Evolutionary conservation across 73 alveolate genomes (phyloP).

Genomic region (Paramecium sexaurelia): DNA sequence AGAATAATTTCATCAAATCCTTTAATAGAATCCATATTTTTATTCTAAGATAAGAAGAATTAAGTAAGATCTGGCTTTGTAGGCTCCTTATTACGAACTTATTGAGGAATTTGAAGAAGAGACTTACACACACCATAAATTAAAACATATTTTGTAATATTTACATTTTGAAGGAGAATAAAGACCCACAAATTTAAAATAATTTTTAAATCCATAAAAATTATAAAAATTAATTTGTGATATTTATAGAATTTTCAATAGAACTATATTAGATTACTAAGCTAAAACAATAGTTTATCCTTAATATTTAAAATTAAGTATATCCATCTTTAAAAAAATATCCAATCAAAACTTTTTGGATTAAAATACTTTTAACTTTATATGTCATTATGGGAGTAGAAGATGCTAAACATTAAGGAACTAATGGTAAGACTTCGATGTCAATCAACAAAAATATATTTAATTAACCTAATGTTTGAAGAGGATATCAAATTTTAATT

Average conservation of each 20-base stretch:
- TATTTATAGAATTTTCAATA: constrained; percentile 18
- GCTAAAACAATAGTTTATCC: neutral
- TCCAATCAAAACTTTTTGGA: neutral
- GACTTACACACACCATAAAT: neutral
- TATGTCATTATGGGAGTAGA: neutral
- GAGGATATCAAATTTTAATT: neutral
- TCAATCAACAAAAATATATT: neutral
- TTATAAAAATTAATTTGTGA: constrained; percentile 16
- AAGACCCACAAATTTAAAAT: constrained; percentile 1
- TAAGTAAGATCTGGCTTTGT: neutral
- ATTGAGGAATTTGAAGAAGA: neutral
- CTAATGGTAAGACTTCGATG: neutral
- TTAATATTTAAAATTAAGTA: neutral
- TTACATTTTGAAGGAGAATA: neutral
- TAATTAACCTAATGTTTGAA: neutral
- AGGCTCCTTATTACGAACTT: neutral
- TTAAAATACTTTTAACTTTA: neutral
- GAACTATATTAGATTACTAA: constrained; percentile 23
- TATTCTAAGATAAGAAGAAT: neutral
- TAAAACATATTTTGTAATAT: neutral
- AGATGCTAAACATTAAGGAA: neutral
- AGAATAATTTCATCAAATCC: neutral
- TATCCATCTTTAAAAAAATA: neutral
- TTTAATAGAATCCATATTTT: neutral
- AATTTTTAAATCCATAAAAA: neutral